Conservation (phyloP, 192 early-diverging fungal species). For the Chytriomyces confervae region DNA sequence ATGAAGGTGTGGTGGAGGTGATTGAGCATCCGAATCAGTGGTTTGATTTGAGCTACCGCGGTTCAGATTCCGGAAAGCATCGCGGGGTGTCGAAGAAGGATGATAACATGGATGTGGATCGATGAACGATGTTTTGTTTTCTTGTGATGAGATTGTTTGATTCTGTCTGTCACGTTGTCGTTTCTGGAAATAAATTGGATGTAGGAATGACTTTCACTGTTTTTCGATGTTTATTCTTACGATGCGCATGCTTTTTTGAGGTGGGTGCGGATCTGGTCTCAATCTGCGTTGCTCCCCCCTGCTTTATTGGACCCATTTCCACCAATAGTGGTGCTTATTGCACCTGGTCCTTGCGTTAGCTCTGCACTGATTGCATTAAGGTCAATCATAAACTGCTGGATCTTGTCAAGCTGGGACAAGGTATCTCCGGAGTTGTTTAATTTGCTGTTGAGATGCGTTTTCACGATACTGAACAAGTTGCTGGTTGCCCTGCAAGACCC, state of each 20-base stretch:
- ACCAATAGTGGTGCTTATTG: not conserved
- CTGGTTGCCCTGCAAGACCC: slow-evolving; percentile 56
- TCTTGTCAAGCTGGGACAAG: slow-evolving; percentile 62
- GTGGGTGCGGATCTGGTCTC: no score
- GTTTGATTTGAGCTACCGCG: slow-evolving; percentile 74
- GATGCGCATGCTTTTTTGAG: no score
- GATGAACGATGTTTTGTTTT: slow-evolving; percentile 8
- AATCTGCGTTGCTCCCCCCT: no score
- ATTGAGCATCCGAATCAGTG: slow-evolving; percentile 95
- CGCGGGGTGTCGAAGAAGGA: slow-evolving; percentile 16
- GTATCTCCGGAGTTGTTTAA: slow-evolving; percentile 52
- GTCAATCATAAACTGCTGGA: slow-evolving; percentile 52
- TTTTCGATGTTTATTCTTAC: no score
- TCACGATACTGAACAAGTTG: slow-evolving; percentile 66
- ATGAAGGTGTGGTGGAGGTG: slow-evolving; percentile 58
- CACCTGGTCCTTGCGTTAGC: slow-evolving; percentile 14
- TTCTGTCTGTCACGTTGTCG: not conserved
- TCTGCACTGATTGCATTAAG: slow-evolving; percentile 29
- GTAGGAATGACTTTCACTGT: no score
- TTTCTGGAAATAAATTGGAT: not conserved
- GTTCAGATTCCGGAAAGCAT: slow-evolving; percentile 28
- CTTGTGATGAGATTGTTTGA: not conserved
- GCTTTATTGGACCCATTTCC: no score
- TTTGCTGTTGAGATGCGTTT: slow-evolving; percentile 62
- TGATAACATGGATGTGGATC: slow-evolving; percentile 33